Base-by-base conservation (phyloP, 257 asterid genomes). In the Nicotiana paniculata region DNA sequence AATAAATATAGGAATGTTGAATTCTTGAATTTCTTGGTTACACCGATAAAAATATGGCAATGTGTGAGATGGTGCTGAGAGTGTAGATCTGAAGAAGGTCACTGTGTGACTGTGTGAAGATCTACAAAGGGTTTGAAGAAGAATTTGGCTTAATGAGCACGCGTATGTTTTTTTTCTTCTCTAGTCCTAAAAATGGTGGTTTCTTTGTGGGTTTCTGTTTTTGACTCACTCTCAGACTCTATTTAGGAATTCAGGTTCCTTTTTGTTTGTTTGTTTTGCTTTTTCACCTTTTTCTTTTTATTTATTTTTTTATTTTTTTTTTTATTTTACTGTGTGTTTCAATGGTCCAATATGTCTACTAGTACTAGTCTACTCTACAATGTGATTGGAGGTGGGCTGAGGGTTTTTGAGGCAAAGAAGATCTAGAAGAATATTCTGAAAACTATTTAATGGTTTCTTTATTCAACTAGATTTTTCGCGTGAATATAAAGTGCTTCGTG, bases 141-240 rank as follows among this genome's bases (percentile, higher is more conserved):
- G 70, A 30, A 32, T 30, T 74, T 74, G 79, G 79, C 79, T 74
- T 74, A 74, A 24, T 24, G 43, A 74, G 79, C 62, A 74, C 79
- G 79, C 63, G 43, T 46, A 48, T 48, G 10, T 58, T 6, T 58
- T 21, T 58, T 6, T 43, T 30, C 1, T 58, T 58, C 48, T 74
- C 39, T 48, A 61, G 62, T 74, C 61, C 79, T 74, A 13, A 48
- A 74, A 48, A 74, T 48, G 79, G 79, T 74, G 63, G 43, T 74
- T 74, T 26, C 63, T 51, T 51, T 74, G 79, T 24, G 79, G 79
- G 43, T 74, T 74, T 74, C 79, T 26, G 79, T 74, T 74, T 74
- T 74, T 74, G 79, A 74, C 62, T 48, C 6, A 0, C 37, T 48
- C 61, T 74, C 61, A 21, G 35, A 39, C 58, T 21, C 57, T 5